Conservation (phyloP, 495 filamentous ascomycete species). For the Lineolata rhizophorae region DNA sequence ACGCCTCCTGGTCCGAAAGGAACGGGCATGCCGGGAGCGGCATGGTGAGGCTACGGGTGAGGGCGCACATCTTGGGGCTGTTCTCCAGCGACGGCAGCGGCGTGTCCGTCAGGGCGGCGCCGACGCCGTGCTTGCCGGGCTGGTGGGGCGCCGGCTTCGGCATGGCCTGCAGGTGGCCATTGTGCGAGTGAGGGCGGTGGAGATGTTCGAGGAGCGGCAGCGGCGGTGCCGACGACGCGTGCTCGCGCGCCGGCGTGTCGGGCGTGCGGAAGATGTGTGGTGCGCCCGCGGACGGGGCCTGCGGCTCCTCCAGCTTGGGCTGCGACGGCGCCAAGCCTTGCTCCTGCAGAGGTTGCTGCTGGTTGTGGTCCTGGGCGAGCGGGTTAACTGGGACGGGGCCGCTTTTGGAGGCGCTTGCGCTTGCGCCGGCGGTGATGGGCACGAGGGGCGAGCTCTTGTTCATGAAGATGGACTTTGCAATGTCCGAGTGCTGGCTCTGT, state of each 20-base stretch:
- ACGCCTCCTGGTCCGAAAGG: conserved; percentile 8
- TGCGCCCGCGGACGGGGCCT: too few species aligned
- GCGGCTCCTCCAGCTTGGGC: too few species aligned
- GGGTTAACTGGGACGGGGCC: too few species aligned
- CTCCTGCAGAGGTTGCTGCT: too few species aligned
- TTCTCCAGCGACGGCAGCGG: conserved; percentile 44
- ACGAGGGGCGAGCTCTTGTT: conserved; percentile 17
- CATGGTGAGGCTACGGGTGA: too few species aligned
- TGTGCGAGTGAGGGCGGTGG: conserved; percentile 1
- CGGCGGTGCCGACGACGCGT: too few species aligned
- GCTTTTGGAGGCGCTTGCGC: conserved; percentile 1
- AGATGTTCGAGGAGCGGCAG: too few species aligned
- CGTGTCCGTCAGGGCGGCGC: conserved; percentile 41
- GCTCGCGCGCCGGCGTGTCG: too few species aligned
- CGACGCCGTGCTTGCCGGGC: conserved; percentile 5
- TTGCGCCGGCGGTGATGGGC: conserved; percentile 7
- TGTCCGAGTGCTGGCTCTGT: conserved; percentile 12
- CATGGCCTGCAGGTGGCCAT: conserved; percentile 1
- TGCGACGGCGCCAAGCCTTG: too few species aligned
- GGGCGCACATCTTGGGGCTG: conserved; percentile 53
- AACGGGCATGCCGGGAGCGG: too few species aligned
- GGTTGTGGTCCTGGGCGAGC: too few species aligned
- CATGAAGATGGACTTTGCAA: conserved; percentile 41
- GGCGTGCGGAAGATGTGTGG: too few species aligned
- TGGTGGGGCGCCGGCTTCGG: background rate